Percentiles rank a stretch among this genome's conserved stretches.
Conservation (phyloP, 352 stramenopile genomes). For the Aphanomyces cochlioides region DNA sequence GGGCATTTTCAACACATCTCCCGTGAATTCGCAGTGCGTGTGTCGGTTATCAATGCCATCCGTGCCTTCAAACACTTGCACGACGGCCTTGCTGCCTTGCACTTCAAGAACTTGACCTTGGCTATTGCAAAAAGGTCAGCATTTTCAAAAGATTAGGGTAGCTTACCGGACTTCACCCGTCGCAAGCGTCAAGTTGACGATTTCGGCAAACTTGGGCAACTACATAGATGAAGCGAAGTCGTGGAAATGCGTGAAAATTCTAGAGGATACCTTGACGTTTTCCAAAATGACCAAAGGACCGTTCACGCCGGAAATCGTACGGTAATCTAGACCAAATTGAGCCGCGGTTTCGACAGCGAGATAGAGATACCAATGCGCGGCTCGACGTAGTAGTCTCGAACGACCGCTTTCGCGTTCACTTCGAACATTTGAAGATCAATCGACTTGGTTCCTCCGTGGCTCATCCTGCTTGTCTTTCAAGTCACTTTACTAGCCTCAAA, state of each 20-base stretch:
- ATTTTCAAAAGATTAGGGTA: conserved; percentile 48
- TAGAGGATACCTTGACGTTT: conserved; percentile 94
- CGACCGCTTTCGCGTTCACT: conserved; percentile 68
- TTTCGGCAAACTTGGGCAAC: conserved; percentile 97
- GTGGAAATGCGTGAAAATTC: neutral
- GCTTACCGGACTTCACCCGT: conserved; percentile 92
- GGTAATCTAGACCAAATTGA: conserved; percentile 73
- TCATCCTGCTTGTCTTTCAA: conserved; percentile 18
- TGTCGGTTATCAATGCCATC: conserved; percentile 98
- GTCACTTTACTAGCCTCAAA: conserved; percentile 25
- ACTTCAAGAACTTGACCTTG: conserved; percentile 95
- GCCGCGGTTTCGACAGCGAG: neutral
- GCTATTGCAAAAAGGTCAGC: neutral
- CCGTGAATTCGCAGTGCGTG: conserved; percentile 98
- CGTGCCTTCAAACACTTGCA: conserved; percentile 98
- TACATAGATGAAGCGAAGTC: conserved; percentile 32
- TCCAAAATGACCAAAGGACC: conserved; percentile 98
- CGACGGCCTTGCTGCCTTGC: conserved; percentile 93
- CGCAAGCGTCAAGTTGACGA: conserved; percentile 97
- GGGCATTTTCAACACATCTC: conserved; percentile 98
- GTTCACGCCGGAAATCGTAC: conserved; percentile 98
- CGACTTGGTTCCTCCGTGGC: conserved; percentile 21
- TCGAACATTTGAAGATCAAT: conserved; percentile 52
- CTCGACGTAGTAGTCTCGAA: conserved; percentile 85
- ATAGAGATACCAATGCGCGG: conserved; percentile 61